Percentiles rank a stretch among this genome's conserved stretches.
phyloP scores from a whole-genome alignment of 176 grass and related monocot genomes.

The Stipa capillata region DNA sequence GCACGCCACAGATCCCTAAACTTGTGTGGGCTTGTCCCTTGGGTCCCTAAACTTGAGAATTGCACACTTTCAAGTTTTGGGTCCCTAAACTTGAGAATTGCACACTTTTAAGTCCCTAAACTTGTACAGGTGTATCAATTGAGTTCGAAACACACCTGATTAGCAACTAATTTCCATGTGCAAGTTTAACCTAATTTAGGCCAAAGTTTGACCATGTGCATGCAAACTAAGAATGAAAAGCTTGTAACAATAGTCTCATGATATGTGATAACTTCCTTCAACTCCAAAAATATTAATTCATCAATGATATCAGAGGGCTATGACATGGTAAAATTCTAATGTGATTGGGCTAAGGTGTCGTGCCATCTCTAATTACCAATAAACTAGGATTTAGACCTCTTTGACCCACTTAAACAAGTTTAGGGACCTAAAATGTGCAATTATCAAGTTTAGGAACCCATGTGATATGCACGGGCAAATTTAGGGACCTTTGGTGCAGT shows the following conservation, averaged over 20 bases:
- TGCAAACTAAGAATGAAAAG: not conserved
- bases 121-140: not conserved
- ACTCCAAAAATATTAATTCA: not conserved
- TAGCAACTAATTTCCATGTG: too few relatives aligned
- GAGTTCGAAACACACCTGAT: not conserved
- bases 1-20: too few relatives aligned
- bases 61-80: too few relatives aligned
- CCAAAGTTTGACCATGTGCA: not conserved
- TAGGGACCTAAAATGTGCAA: not conserved
- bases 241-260: not conserved
- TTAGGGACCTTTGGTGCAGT: too few relatives aligned
- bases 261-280: too few relatives aligned
- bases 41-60: too few relatives aligned
- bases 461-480: too few relatives aligned
- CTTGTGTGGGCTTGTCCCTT: too few relatives aligned
- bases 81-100: too few relatives aligned
- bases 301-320: not conserved
- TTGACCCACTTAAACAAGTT: not conserved
- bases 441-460: not conserved
- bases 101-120: too few relatives aligned
- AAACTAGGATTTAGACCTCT: not conserved
- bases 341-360: not conserved
- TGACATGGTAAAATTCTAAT: not conserved
- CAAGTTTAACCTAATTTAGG: not conserved
- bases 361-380: not conserved